Conservation (phyloP, 352 stramenopile species). For the Phytophthora palmivora region DNA sequence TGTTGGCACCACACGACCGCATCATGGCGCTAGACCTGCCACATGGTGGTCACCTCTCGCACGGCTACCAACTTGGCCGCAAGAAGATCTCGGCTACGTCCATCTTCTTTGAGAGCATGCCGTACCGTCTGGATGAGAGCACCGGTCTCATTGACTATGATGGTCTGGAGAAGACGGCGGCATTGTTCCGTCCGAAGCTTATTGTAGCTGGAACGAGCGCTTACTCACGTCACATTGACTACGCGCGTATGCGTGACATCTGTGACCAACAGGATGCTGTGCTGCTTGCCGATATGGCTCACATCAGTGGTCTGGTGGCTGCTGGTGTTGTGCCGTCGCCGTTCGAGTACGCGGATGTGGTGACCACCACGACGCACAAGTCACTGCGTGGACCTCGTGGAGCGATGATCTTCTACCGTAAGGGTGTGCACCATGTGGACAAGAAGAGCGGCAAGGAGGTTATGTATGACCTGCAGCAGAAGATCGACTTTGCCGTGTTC, state of each 20-base stretch:
- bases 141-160: constrained; percentile 99
- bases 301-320: constrained; percentile 99
- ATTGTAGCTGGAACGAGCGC: constrained; percentile 99
- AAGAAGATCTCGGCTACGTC: constrained; percentile 99
- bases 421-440: constrained; percentile 92
- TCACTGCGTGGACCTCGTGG: constrained; percentile 97
- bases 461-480: constrained; percentile 96
- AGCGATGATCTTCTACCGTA: constrained; percentile 99
- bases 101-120: constrained; percentile 99
- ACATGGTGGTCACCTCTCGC: constrained; percentile 98
- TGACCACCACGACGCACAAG: constrained; percentile 99
- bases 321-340: constrained; percentile 96
- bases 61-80: constrained; percentile 98
- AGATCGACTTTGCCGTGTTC: constrained; percentile 99
- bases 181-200: constrained; percentile 96
- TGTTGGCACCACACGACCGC: constrained; percentile 98
- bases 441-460: constrained; percentile 95
- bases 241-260: constrained; percentile 98
- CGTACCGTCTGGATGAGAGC: constrained; percentile 96
- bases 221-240: constrained; percentile 99
- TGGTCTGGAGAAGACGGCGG: constrained; percentile 95
- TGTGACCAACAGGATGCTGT: constrained; percentile 94
- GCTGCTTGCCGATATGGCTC: constrained; percentile 99
- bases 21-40: constrained; percentile 99
- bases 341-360: constrained; percentile 98